Percentiles rank a stretch among this genome's conserved stretches.
These are phyloP conservation scores for Boletus rufocinnamomeus DNA, from an alignment of 768 basidiomycete species.

Conservation along the genomic window DNA sequence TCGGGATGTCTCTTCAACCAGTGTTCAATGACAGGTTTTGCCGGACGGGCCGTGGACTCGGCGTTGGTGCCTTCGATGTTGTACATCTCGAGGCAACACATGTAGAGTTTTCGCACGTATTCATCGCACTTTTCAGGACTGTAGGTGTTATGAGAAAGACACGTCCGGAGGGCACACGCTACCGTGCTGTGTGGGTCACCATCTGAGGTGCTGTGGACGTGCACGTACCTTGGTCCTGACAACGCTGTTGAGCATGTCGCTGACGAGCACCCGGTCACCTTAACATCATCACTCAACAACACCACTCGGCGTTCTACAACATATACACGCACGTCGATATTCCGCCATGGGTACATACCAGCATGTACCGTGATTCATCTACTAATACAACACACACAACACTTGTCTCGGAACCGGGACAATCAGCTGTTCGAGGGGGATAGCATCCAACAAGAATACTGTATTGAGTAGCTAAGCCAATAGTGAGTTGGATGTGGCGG, in stretches of 20 bases:
- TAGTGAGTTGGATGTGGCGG: not conserved
- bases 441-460: not conserved
- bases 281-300: not conserved
- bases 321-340: not conserved
- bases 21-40: slow-evolving; percentile 48
- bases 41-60: slow-evolving; percentile 65
- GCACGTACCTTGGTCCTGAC: slow-evolving; percentile 28
- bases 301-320: not conserved
- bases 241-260: slow-evolving; percentile 11
- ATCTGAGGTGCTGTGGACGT: not conserved
- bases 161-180: slow-evolving; percentile 68
- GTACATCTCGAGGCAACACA: slow-evolving; percentile 64
- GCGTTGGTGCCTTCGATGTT: slow-evolving; percentile 38
- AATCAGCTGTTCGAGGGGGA: too few species aligned
- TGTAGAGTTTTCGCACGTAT: slow-evolving; percentile 54
- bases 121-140: slow-evolving; percentile 60
- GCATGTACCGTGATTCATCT: not conserved
- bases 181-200: slow-evolving; percentile 23
- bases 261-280: not conserved
- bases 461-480: not conserved
- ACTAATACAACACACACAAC: too few species aligned
- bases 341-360: slow-evolving; percentile 1
- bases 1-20: slow-evolving; percentile 50
- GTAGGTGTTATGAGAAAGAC: slow-evolving; percentile 66
- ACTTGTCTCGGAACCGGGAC: not conserved